Evolutionary conservation across 116 monocot species (phyloP), one percentile per base, ranked within the genome.

Genomic region (Iris pallida): DNA sequence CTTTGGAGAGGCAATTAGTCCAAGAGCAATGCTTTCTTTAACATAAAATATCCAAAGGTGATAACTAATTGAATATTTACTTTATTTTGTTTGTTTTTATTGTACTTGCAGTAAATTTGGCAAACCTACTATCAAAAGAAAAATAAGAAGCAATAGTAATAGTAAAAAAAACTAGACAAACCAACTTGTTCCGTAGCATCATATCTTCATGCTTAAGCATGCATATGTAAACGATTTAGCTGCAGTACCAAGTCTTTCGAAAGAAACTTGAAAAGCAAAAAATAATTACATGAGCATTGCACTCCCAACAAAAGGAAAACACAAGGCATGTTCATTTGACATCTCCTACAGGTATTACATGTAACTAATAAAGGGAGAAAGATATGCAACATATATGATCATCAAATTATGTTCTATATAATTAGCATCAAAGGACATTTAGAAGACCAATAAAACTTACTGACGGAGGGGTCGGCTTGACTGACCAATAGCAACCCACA

Each of bases 241-340:
- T n/a, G n/a, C n/a, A n/a, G n/a, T n/a, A 98, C 93, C 78, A 93
- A 71, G 57, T 98, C 98, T 66, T 98, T 98, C 5, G 98, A 93
- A 43, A 98, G 43, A 75, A 98, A 88, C 68, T 98, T 98, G 82
- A 98, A 98, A 40, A 92, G n/a, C 83, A 7, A 98, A 82, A 79
- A 98, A 98, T 45, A 98, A n/a, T n/a, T n/a, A 93, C 57, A 90
- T 73, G 42, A 98, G 81, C 98, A 98, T 88, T n/a, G 93, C 98
- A 85, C 98, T 98, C 57, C 98, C 98, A 40, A 98, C 83, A 10
- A 98, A 68, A 68, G 90, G 98, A 75, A 98, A 98, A 58, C 98
- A 85, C 93, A 93, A 90, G 11, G 98, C 98, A 85, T 98, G 98
- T 61, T 92, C 90, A 44, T 86, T 88, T 20, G 98, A 98, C 93